Percentiles rank a stretch among this genome's conserved stretches.
These are phyloP conservation scores for Exophiala oligosperma DNA, from an alignment of 2,329 filamentous ascomycete genomes.

Conservation along the genomic window DNA sequence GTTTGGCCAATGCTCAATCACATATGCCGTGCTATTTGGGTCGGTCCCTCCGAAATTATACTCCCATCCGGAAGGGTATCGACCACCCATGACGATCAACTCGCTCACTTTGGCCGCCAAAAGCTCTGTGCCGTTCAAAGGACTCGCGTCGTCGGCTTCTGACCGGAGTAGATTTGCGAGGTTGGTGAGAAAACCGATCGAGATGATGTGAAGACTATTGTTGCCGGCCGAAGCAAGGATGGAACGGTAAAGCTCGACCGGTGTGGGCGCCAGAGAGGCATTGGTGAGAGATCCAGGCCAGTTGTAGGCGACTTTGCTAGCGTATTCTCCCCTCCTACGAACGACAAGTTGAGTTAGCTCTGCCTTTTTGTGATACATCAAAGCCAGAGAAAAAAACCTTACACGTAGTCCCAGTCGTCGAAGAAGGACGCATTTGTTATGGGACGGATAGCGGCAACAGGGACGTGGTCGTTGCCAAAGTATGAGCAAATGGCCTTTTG, in stretches of 20 bases:
- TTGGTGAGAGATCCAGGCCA: conserved; percentile 13
- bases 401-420: conserved; percentile 14
- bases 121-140: conserved; percentile 3
- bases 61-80: conserved; percentile 11
- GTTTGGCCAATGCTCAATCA: conserved; percentile 4
- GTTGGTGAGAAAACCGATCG: conserved; percentile 10
- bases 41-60: conserved; percentile 11
- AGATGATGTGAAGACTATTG: conserved; percentile 9
- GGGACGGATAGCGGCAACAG: conserved; percentile 6
- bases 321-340: conserved; percentile 8
- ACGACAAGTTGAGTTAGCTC: not conserved
- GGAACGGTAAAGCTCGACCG: conserved; percentile 8
- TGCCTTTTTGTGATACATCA: not conserved
- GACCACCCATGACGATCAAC: conserved; percentile 11
- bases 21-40: conserved; percentile 9
- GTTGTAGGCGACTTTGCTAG: conserved; percentile 12
- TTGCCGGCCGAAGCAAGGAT: conserved; percentile 7
- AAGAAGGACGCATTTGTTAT: conserved; percentile 10
- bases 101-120: conserved; percentile 8
- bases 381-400: not conserved
- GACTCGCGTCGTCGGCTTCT: conserved; percentile 7
- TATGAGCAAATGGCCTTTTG: conserved; percentile 7
- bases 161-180: conserved; percentile 3
- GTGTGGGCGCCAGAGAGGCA: conserved; percentile 6
- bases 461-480: conserved; percentile 8